Percentiles rank a stretch among this genome's conserved stretches.
phyloP scores from a whole-genome alignment of 805 yeast species.

The Yamadazyma tumulicola region DNA sequence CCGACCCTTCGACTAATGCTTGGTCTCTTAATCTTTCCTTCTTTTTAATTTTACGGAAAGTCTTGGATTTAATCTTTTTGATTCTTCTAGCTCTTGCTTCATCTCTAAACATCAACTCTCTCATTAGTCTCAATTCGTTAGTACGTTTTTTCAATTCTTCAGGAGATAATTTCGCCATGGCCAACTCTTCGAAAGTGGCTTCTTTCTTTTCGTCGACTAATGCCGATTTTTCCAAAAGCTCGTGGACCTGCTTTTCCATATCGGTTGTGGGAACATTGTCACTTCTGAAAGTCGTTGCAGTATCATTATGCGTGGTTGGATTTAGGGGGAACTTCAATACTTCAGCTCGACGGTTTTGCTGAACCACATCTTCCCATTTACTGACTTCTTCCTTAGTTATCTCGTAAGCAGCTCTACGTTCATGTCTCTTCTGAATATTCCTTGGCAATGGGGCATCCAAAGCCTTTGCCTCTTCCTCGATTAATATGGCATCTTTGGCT shows the following conservation, averaged over 20 bases:
- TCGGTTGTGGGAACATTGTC: constrained; percentile 48
- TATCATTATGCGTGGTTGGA: constrained; percentile 39
- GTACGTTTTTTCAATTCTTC: constrained; percentile 78
- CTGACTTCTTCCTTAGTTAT: constrained; percentile 81
- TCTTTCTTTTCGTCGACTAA: constrained; percentile 70
- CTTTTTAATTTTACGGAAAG: constrained; percentile 81
- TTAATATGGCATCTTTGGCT: constrained; percentile 46
- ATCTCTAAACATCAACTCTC: constrained; percentile 95
- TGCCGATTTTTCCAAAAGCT: constrained; percentile 60
- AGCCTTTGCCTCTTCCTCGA: constrained; percentile 44
- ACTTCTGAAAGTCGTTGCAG: constrained; percentile 50
- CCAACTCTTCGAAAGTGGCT: constrained; percentile 83
- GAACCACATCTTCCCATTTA: constrained; percentile 85
- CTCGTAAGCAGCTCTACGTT: constrained; percentile 86
- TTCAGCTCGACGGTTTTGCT: constrained; percentile 78
- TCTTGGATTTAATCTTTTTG: constrained; percentile 91
- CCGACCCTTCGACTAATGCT: constrained; percentile 62
- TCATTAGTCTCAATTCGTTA: constrained; percentile 81
- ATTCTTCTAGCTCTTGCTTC: constrained; percentile 87
- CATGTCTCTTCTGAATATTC: constrained; percentile 80
- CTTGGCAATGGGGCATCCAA: constrained; percentile 80
- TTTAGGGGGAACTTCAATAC: constrained; percentile 74
- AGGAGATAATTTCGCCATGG: constrained; percentile 72
- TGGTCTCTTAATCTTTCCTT: constrained; percentile 72
- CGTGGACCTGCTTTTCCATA: constrained; percentile 63